Base-by-base conservation (phyloP, 805 yeast species). In the Peterozyma toletana region DNA sequence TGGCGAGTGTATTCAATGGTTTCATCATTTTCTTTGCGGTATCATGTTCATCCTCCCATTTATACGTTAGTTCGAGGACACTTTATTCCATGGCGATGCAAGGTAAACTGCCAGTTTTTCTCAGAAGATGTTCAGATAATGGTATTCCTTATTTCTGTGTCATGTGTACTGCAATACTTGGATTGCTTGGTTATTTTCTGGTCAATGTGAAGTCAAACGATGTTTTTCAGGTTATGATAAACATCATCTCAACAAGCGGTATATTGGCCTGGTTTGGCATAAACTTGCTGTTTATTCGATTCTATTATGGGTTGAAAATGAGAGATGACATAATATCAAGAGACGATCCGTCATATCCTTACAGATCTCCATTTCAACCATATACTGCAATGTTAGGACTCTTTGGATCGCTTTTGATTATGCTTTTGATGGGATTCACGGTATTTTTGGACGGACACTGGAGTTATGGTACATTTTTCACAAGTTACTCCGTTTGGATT, bases 81-180 rank as follows among this genome's bases (percentile, higher is more conserved):
- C 53, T 79, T 9, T 78, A 78, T 50, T 70, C 77, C 9, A 61
- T 79, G 60, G 63, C 82, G 0, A 59, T 70, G 15, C 78, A 75
- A 49, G 73, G 77, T 6, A 69, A 79, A 53, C 84, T 83, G 1
- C 91, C 93, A 16, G 63, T 63, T 30, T 56, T 76, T 35, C 79
- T 86, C 53, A 69, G 78, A 5, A 57, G 65, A 17, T 84, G 93
- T 59, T 75, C 78, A 41, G 66, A 70, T 18, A 60, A 62, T 21
- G 95, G 95, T 3, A 85, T 83, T 11, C 96, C 96, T 0, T 80
- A 80, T 57, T 67, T 68, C 45, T 76, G 91, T 11, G 90, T 86
- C 2, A 49, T 83, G 31, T 74, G 80, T 47, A 71, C 89, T 0
- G 80, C 81, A 2, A 40, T 69, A 1, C 77, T 85, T 56, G 84